phyloP scores from a whole-genome alignment of 306 rosid species.

The Ormosia emarginata region DNA sequence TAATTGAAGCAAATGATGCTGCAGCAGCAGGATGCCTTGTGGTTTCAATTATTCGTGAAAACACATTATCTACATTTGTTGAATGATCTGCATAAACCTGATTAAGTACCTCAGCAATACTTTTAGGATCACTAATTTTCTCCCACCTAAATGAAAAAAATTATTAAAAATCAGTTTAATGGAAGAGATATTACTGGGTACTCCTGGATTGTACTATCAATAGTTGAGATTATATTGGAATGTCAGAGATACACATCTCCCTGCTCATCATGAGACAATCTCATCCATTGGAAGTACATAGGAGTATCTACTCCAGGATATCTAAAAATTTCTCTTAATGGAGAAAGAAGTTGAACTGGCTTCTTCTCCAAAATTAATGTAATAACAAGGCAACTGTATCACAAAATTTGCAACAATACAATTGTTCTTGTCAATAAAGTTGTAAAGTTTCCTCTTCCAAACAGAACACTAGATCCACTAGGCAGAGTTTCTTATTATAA shows the following conservation, averaged over 20 bases:
- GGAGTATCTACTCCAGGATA: background rate
- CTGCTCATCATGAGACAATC: background rate
- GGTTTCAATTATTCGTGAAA: conserved; percentile 69
- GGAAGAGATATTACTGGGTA: background rate
- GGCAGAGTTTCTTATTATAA: background rate
- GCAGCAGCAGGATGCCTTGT: conserved; percentile 97
- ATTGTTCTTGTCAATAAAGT: background rate
- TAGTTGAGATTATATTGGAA: background rate
- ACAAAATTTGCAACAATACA: background rate
- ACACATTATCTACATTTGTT: conserved; percentile 72
- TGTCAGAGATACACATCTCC: background rate
- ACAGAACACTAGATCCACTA: background rate
- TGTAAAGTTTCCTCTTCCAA: background rate
- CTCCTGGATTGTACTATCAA: background rate
- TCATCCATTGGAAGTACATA: background rate
- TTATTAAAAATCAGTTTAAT: background rate
- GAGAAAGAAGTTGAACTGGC: background rate
- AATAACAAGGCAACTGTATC: background rate
- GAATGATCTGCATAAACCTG: conserved; percentile 97
- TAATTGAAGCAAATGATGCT: conserved; percentile 92
- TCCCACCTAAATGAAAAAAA: conserved; percentile 66
- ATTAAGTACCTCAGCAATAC: conserved; percentile 69
- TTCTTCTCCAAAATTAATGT: background rate
- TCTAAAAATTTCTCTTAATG: background rate
- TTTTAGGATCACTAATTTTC: conserved; percentile 83